Base-by-base conservation (phyloP, 169 alveolate species). In the Fabrea salina region DNA sequence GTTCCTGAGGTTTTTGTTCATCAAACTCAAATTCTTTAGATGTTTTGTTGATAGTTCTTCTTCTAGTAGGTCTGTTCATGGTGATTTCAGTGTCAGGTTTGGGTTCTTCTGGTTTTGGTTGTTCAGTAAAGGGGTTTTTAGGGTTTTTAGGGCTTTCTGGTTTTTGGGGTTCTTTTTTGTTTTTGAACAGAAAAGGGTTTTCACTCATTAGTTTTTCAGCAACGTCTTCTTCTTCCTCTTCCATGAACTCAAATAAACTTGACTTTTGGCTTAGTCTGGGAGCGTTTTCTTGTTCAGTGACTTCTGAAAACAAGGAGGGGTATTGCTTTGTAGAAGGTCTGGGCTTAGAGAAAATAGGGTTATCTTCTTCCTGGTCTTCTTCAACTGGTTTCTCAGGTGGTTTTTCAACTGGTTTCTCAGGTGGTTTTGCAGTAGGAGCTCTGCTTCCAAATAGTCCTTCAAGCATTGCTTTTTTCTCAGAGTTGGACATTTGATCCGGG, bases 151-250 rank as follows among this genome's bases (percentile, higher is more conserved):
- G 59, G 19, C 19, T 47, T 47, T 32, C 54, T 37, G 27, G 47
- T 7, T 33, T 25, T 64, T 64, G 35, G 16, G 75, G 56, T 4
- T 19, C 75, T 37, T 51, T 51, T 19, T 64, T 22, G 6, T 19
- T 8, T 40, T 40, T 64, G 41, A 64, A 64, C 54, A 64, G n/a
- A 41, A 64, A 64, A 8, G 75, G 75, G 37, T 64, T 64, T 3
- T 64, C 75, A 39, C 13, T 35, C 16, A n/a, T 64, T 8, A 35
- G 27, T 64, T 64, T 64, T 3, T 64, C 54, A 37, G 51, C 50
- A 13, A 56, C 41, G 30, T 64, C 50, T 37, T 32, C 54, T 13
- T 64, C 75, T 11, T 64, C 75, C 16, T 64, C 75, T 37, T 64
- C 75, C 3, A 64, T 64, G 30, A 64, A 64, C 19, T 64, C 41